Conservation (phyloP, 1,284 basidiomycete species). For the Moesziomyces sp. region DNA sequence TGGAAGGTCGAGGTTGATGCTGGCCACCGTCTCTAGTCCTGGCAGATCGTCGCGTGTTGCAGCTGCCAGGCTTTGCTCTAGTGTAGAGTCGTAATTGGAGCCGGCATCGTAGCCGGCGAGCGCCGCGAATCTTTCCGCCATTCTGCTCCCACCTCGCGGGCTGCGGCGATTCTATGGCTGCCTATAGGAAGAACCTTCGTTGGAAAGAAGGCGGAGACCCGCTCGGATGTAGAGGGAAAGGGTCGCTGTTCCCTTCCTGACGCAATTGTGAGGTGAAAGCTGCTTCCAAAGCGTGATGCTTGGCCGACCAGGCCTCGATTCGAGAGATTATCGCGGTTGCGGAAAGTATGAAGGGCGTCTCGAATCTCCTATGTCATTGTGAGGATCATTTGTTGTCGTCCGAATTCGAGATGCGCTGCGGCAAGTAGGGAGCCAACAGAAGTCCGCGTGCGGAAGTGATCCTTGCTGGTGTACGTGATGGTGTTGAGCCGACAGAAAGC, state of each 20-base stretch:
- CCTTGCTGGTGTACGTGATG: not conserved
- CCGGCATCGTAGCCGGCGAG: constrained; percentile 54
- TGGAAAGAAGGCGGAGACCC: too few relatives aligned
- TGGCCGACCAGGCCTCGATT: not conserved
- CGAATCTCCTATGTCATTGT: not conserved
- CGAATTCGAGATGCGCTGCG: not conserved
- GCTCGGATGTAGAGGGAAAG: too few relatives aligned
- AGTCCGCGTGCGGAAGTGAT: too few relatives aligned
- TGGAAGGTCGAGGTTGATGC: constrained; percentile 39
- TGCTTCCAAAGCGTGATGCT: too few relatives aligned
- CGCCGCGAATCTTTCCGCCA: constrained; percentile 55
- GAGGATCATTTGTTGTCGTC: not conserved
- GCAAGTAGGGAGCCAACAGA: not conserved
- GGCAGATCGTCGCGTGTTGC: constrained; percentile 38
- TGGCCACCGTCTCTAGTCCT: constrained; percentile 46
- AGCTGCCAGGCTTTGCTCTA: constrained; percentile 34
- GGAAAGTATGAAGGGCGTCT: not conserved
- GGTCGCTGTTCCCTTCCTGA: too few relatives aligned
- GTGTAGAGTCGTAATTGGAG: constrained; percentile 47
- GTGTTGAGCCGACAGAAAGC: not conserved
- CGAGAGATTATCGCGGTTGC: not conserved
- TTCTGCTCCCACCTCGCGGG: constrained; percentile 4
- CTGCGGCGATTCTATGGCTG: too few relatives aligned
- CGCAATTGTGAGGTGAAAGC: too few relatives aligned
- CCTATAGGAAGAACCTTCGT: too few relatives aligned